Conservation (phyloP, 805 yeast genomes). For the Teunomyces panamensis region DNA sequence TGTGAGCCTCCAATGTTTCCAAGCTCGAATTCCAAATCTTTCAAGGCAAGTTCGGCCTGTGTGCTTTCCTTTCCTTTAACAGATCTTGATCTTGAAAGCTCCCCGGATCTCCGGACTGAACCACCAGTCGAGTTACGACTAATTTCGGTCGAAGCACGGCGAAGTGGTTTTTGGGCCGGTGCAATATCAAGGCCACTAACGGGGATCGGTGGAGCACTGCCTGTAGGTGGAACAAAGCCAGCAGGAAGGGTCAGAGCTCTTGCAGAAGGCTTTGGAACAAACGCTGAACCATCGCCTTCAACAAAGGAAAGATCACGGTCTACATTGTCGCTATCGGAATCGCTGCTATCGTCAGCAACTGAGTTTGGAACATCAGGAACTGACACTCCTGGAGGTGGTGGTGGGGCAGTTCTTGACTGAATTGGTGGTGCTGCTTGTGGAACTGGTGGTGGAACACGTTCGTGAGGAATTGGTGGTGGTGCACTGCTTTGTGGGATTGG, state of each 20-base stretch:
- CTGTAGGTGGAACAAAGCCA: slow-evolving; percentile 14
- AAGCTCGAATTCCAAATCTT: slow-evolving; percentile 28
- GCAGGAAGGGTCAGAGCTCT: slow-evolving; percentile 12
- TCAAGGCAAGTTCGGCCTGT: slow-evolving; percentile 27
- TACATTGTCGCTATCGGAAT: slow-evolving; percentile 10
- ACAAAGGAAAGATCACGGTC: slow-evolving; percentile 11
- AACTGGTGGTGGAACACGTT: slow-evolving; percentile 11
- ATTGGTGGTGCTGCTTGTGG: slow-evolving; percentile 15
- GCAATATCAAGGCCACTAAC: neutral
- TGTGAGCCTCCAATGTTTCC: slow-evolving; percentile 26
- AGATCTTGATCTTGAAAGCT: slow-evolving; percentile 14
- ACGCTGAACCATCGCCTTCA: slow-evolving; percentile 27
- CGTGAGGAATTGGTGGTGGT: slow-evolving; percentile 3
- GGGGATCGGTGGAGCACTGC: slow-evolving; percentile 11
- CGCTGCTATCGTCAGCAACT: slow-evolving; percentile 4
- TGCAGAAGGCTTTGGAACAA: slow-evolving; percentile 11
- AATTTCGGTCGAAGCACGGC: slow-evolving; percentile 14
- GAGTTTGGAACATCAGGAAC: slow-evolving; percentile 5
- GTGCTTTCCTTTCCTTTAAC: slow-evolving; percentile 17
- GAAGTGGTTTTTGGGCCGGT: neutral
- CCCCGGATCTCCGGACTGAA: slow-evolving; percentile 8
- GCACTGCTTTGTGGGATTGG: neutral
- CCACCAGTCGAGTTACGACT: slow-evolving; percentile 11
- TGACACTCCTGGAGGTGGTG: slow-evolving; percentile 8
- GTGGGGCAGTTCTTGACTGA: slow-evolving; percentile 6